Percentiles rank a stretch among this genome's conserved stretches.
Evolutionary conservation across 176 grass and related monocot species (phyloP).

Genomic region (Oryza meridionalis): DNA sequence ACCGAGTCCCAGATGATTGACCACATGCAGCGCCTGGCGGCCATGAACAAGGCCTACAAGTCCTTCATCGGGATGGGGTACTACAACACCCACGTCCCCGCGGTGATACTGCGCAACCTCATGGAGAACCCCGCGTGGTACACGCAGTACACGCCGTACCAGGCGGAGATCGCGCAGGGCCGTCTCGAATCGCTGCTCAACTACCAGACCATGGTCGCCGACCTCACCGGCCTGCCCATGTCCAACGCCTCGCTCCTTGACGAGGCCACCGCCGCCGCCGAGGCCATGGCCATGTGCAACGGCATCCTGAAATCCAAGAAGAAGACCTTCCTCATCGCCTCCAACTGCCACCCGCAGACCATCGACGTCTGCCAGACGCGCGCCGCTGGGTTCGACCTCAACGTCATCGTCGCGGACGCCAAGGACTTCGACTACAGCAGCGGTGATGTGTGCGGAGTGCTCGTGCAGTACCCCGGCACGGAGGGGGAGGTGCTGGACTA

Average conservation of each 20-base stretch:
- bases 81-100: constrained; percentile 85
- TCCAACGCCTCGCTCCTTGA: constrained; percentile 98
- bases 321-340: constrained; percentile 91
- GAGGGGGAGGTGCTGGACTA: constrained; percentile 94
- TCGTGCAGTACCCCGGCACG: constrained; percentile 93
- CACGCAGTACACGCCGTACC: constrained; percentile 99
- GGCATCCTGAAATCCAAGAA: constrained; percentile 83
- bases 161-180: constrained; percentile 99
- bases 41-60: constrained; percentile 79
- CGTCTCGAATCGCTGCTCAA: constrained; percentile 97
- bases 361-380: constrained; percentile 90
- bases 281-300: constrained; percentile 99
- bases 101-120: constrained; percentile 83
- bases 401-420: constrained; percentile 72
- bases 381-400: constrained; percentile 74
- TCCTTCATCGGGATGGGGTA: constrained; percentile 99
- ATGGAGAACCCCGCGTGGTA: constrained; percentile 99
- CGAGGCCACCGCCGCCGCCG: constrained; percentile 96
- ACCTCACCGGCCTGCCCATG: constrained; percentile 95
- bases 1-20: constrained; percentile 91
- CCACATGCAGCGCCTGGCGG: constrained; percentile 78
- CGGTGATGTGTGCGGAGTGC: constrained; percentile 88
- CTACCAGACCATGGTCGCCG: constrained; percentile 91
- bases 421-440: constrained; percentile 81
- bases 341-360: constrained; percentile 96